Base-by-base conservation (phyloP, 179 eudicot genomes). In the Silene coronaria region DNA sequence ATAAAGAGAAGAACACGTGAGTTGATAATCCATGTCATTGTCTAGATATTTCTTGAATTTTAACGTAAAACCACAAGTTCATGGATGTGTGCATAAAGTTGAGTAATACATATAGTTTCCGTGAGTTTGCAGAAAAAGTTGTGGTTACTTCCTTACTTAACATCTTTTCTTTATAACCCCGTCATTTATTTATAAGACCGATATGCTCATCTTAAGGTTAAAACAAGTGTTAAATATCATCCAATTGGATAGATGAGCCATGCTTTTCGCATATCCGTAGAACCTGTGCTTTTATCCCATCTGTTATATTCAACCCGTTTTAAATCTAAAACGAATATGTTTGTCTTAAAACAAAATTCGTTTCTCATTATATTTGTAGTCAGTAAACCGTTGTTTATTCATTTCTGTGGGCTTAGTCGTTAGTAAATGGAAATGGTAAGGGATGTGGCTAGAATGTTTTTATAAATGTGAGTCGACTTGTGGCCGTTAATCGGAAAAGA, bases 21-120 rank as follows among this genome's bases (percentile, higher is more conserved):
- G 26, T 45, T 71, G 63, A 63, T 64, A 4, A 60, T 30, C 13
- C 51, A 64, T 51, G 71, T 78, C 71, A 22, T 72, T 64, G 55
- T 78, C 76, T 72, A 78, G 76, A 71, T 78, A 72, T 72, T 72
- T 78, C 45, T 36, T 64, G 80, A 67, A 22, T 13, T 34, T 71
- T 51, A 7, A 51, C 5, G 80, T 48, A 71, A 45, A 45, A 72
- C 80, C 76, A 78, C 75, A 59, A 58, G 59, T 60, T 22, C 7
- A 60, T 60, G 65, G 0, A 60, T 26, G 36, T 70, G 24, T 28
- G 74, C 38, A 16, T 71, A 71, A 71, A 71, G 74, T 71, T 17
- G 36, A 2, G 63, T 9, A 26, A 27, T 53, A 5, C 74, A 53
- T 53, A 51, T 71, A 71, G 53, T 53, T 71, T 71, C 45, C 57